Evolutionary conservation across 495 filamentous ascomycete genomes (phyloP).

Genomic region (Cercophora samala): DNA sequence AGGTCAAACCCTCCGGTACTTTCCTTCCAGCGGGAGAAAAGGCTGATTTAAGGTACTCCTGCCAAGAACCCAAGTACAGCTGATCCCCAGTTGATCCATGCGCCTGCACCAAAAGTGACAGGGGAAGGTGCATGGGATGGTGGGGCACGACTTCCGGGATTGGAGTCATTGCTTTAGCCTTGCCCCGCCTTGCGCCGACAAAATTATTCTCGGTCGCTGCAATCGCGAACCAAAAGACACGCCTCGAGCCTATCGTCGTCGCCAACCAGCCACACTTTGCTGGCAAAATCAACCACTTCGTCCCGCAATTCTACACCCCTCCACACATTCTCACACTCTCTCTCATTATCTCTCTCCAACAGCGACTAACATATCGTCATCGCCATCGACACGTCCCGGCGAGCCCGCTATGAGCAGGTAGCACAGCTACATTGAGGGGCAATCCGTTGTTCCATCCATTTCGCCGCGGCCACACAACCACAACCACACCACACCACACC

Average conservation of each 20-base stretch:
- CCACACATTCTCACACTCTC: background rate
- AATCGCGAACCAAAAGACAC: background rate
- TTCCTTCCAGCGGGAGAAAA: background rate
- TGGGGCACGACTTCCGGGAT: slow-evolving; percentile 19
- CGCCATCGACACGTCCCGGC: background rate
- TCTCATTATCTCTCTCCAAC: no score
- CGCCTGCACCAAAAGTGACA: background rate
- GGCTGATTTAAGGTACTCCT: background rate
- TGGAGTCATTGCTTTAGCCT: slow-evolving; percentile 12
- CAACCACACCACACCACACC: background rate
- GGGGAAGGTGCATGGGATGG: slow-evolving; percentile 12
- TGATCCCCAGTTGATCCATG: background rate
- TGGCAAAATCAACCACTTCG: background rate
- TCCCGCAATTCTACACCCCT: background rate
- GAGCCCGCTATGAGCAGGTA: slow-evolving; percentile 21
- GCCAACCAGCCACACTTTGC: background rate
- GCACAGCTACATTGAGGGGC: slow-evolving; percentile 15
- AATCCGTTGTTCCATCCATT: background rate
- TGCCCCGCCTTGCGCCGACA: slow-evolving; percentile 21
- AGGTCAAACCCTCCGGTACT: background rate
- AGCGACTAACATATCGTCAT: background rate
- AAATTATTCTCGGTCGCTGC: slow-evolving; percentile 8
- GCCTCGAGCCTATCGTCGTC: background rate
- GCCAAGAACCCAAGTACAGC: background rate
- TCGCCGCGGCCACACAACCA: slow-evolving; percentile 3